Conservation (phyloP, 371 early-diverging fungal species). For the Blyttiomyces sp. region DNA sequence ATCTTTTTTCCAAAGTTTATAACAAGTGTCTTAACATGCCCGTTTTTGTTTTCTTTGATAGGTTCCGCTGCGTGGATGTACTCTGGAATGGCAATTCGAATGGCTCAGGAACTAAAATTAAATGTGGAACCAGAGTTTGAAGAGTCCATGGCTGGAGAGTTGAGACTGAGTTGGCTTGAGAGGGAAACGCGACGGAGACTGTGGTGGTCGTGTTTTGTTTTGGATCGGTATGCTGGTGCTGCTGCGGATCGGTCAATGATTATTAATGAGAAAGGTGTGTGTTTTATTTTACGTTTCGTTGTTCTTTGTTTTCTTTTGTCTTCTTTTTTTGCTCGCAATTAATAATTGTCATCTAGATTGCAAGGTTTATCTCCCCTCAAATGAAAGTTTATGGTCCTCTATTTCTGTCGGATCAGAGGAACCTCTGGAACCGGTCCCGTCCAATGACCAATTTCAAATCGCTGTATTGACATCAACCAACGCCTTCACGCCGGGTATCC, state of each 20-base stretch:
- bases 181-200: slow-evolving; percentile 43
- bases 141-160: slow-evolving; percentile 9
- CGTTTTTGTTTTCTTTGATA: background rate
- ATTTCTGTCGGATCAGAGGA: slow-evolving; percentile 2
- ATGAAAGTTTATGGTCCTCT: slow-evolving; percentile 2
- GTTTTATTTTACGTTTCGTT: slow-evolving; percentile 29
- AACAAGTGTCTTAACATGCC: background rate
- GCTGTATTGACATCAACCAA: slow-evolving; percentile 29
- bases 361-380: slow-evolving; percentile 31
- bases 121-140: slow-evolving; percentile 36
- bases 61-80: slow-evolving; percentile 60
- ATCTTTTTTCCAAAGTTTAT: background rate
- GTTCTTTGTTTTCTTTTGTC: background rate
- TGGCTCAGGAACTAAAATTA: slow-evolving; percentile 65
- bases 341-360: slow-evolving; percentile 19
- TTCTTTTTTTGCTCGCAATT: background rate
- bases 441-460: slow-evolving; percentile 21
- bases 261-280: slow-evolving; percentile 45
- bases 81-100: slow-evolving; percentile 69
- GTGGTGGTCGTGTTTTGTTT: slow-evolving; percentile 57
- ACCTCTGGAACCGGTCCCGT: background rate
- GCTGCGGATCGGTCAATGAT: slow-evolving; percentile 53
- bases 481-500: slow-evolving; percentile 29
- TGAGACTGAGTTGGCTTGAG: slow-evolving; percentile 41
- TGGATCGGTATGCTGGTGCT: slow-evolving; percentile 55